Evolutionary conservation across 768 basidiomycete genomes (phyloP), one percentile per base, ranked within the genome.

Genomic region (Tephrocybe rancida): DNA sequence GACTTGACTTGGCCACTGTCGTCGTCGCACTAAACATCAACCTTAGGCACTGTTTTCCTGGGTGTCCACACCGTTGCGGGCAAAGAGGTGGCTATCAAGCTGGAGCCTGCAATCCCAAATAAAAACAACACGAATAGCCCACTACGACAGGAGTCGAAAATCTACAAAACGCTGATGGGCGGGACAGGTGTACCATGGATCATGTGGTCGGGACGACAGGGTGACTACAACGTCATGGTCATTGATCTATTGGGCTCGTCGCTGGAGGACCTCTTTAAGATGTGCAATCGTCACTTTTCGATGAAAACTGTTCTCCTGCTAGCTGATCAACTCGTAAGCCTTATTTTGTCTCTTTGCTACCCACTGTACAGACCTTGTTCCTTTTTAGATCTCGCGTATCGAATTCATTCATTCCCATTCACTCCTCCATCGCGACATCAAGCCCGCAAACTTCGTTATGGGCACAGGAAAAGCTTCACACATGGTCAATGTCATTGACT

Each of bases 401-500:
- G 92, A 97, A 70, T 98, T 94, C 70, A 94, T 98, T 60, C 96
- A 99, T 73, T 92, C 90, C 1, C 88, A 92, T 65, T 91, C 92
- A 64, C 89, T 96, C 61, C 86, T 97, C 37, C 96, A 98, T 70
- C 90, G 96, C 60, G 96, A 98, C 68, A 90, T 99, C 71, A 99
- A 98, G 70, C 96, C 96, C 32, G 96, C 96, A 64, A 98, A 99
- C 74, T 99, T 99, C 67, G 88, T 99, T 56, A 98, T 98, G 92
- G 92, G 93, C 58, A 86, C 68, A 66, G 75, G 73, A 30, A 73
- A 72, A 58, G 74, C 75, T 24, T 65, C 80, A 0, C 79, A 81
- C 61, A 72, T 86, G 63, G 95, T 99, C 67, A 96, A 98, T 69
- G 90, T 99, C 60, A 92, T 92, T 61, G 90, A 92, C 73, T 92